Conservation (phyloP, 225 moss, liverwort and hornwort species). For the Thuidium tamariscinum region DNA sequence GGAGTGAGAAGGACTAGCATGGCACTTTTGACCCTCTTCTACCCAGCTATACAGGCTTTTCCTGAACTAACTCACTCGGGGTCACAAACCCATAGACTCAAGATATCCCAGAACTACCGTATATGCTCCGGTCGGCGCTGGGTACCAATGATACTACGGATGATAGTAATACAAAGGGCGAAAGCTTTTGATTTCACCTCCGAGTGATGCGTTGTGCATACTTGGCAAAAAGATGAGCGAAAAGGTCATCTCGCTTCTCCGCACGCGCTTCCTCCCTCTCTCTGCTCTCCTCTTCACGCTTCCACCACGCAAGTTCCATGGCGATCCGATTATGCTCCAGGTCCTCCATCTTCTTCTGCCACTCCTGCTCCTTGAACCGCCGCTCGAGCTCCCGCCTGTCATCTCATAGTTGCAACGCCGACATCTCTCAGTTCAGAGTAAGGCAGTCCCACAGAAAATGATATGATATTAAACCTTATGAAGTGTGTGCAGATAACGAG, state of each 20-base stretch:
- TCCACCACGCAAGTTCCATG: slow-evolving; percentile 61
- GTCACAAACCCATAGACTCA: not conserved
- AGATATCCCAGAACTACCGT: not conserved
- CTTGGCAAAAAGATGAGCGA: slow-evolving; percentile 51
- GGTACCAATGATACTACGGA: too few species aligned
- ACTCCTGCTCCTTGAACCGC: slow-evolving; percentile 65
- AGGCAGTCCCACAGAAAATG: not conserved
- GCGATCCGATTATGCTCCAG: slow-evolving; percentile 57
- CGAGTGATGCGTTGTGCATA: slow-evolving; percentile 24
- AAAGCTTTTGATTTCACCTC: not conserved
- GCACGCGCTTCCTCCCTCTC: slow-evolving; percentile 63
- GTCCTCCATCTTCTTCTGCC: slow-evolving; percentile 75
- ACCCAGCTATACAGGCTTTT: not conserved
- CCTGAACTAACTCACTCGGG: not conserved
- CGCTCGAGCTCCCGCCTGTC: slow-evolving; percentile 72
- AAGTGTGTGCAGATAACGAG: not conserved
- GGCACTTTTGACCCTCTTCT: not conserved
- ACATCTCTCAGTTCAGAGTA: not conserved
- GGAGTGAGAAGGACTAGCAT: not conserved
- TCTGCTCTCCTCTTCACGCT: slow-evolving; percentile 74
- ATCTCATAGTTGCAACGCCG: not conserved
- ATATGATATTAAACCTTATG: not conserved
- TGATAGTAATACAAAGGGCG: too few species aligned
- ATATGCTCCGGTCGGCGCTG: not conserved
- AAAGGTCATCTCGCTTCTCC: slow-evolving; percentile 68